Percentiles rank a stretch among this genome's conserved stretches.
Evolutionary conservation across 305 asterid species (phyloP).

Genomic region (Rubia peregrina): DNA sequence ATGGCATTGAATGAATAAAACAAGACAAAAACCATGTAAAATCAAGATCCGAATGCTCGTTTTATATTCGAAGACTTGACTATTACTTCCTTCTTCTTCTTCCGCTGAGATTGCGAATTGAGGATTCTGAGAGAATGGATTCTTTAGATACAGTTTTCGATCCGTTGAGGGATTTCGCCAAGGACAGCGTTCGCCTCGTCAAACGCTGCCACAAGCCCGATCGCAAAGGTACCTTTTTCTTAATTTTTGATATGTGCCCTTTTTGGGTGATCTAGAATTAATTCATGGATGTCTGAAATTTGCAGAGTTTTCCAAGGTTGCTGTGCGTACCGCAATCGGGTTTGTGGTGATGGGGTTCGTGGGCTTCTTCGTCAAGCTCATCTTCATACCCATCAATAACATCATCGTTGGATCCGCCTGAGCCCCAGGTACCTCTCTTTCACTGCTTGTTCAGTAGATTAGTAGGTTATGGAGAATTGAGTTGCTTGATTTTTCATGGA

Average conservation of each 20-base stretch:
- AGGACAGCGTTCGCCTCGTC: constrained; percentile 84
- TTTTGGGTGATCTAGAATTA: neutral
- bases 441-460: neutral
- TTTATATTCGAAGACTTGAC: neutral
- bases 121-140: constrained; percentile 35
- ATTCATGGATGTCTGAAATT: neutral
- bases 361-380: constrained; percentile 21
- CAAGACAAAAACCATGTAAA: neutral
- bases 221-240: constrained; percentile 49
- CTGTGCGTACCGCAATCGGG: constrained; percentile 21
- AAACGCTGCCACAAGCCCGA: constrained; percentile 96
- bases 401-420: constrained; percentile 24
- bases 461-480: neutral
- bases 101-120: neutral
- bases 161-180: constrained; percentile 77
- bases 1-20: neutral
- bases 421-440: neutral
- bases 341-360: constrained; percentile 25
- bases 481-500: neutral
- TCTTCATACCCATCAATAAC: constrained; percentile 22
- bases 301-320: constrained; percentile 21
- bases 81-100: neutral
- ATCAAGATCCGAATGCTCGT: neutral
- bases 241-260: neutral
- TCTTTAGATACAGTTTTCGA: constrained; percentile 78